A percentile compares a stretch with the other conserved stretches of the same genome.
phyloP scores from a whole-genome alignment of 2,329 filamentous ascomycete species.

The Alternaria sp. region DNA sequence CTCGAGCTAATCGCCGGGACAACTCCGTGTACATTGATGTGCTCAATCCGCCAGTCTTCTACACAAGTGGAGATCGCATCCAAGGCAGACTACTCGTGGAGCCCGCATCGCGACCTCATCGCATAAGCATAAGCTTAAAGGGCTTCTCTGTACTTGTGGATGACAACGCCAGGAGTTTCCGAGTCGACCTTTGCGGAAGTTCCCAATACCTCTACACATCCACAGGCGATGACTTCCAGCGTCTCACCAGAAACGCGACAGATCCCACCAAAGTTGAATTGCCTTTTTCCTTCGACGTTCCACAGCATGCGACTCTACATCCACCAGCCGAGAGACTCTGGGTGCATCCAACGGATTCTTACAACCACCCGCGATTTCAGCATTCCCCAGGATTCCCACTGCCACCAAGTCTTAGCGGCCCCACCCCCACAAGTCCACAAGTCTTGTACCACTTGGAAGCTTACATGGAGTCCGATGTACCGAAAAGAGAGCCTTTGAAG shows the following conservation, averaged over 20 bases:
- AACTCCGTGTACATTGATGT: conserved; percentile 29
- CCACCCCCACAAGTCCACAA: conserved; percentile 12
- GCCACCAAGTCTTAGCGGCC: conserved; percentile 24
- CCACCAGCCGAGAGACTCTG: conserved; percentile 23
- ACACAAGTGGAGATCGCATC: conserved; percentile 32
- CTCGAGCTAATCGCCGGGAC: conserved; percentile 21
- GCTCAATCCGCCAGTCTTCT: conserved; percentile 19
- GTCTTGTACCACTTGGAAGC: conserved; percentile 31
- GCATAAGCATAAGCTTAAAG: conserved; percentile 26
- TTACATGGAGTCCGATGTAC: conserved; percentile 9
- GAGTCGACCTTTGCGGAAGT: conserved; percentile 28
- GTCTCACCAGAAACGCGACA: conserved; percentile 28
- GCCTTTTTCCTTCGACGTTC: conserved; percentile 36
- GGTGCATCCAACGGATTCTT: conserved; percentile 27
- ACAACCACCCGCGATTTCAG: conserved; percentile 34
- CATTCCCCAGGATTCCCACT: conserved; percentile 33
- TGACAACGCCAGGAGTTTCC: conserved; percentile 17
- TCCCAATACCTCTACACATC: conserved; percentile 31
- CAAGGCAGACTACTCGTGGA: conserved; percentile 32
- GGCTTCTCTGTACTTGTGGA: conserved; percentile 24
- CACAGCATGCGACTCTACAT: conserved; percentile 22
- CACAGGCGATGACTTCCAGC: conserved; percentile 30
- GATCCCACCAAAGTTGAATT: conserved; percentile 33
- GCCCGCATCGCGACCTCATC: conserved; percentile 27
- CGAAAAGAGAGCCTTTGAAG: conserved; percentile 6